Conservation (phyloP, 495 filamentous ascomycete genomes). For the Xylaria scruposa region DNA sequence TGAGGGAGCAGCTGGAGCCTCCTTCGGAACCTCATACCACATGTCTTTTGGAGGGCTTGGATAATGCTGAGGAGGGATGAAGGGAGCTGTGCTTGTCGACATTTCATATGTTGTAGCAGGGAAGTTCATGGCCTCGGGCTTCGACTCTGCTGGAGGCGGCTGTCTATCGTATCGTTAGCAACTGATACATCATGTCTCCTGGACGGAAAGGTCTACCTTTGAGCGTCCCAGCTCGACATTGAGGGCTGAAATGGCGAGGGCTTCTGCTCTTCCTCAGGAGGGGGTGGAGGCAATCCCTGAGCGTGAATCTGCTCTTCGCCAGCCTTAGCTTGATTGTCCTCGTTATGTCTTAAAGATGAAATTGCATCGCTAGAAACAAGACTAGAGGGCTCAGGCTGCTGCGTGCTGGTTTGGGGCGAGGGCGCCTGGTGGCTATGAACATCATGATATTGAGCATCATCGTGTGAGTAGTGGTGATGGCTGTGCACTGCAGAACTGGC, state of each 20-base stretch:
- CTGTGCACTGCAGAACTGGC: conserved; percentile 12
- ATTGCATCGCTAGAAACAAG: conserved; percentile 40
- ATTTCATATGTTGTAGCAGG: conserved; percentile 75
- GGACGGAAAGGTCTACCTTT: conserved; percentile 40
- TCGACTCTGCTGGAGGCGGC: conserved; percentile 74
- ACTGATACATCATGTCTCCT: not conserved
- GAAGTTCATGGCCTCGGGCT: conserved; percentile 80
- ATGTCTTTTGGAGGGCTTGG: conserved; percentile 84
- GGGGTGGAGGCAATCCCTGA: conserved; percentile 33
- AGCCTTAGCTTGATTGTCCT: conserved; percentile 47
- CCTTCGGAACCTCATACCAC: conserved; percentile 79
- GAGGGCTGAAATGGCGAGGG: conserved; percentile 37
- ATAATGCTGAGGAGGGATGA: conserved; percentile 74
- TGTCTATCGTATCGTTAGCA: conserved; percentile 57
- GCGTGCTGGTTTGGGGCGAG: conserved; percentile 32
- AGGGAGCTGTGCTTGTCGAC: conserved; percentile 72
- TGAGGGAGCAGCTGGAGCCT: conserved; percentile 60
- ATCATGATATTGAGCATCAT: conserved; percentile 17
- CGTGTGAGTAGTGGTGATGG: conserved; percentile 23
- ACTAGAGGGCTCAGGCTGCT: conserved; percentile 34
- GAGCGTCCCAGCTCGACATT: conserved; percentile 49
- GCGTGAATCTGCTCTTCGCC: conserved; percentile 49
- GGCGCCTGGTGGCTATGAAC: conserved; percentile 29
- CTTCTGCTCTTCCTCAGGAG: conserved; percentile 37
- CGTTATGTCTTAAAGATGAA: conserved; percentile 33